Conservation (phyloP, 2,329 filamentous ascomycete species). For the Aspergillus pseudoviridinutans region DNA sequence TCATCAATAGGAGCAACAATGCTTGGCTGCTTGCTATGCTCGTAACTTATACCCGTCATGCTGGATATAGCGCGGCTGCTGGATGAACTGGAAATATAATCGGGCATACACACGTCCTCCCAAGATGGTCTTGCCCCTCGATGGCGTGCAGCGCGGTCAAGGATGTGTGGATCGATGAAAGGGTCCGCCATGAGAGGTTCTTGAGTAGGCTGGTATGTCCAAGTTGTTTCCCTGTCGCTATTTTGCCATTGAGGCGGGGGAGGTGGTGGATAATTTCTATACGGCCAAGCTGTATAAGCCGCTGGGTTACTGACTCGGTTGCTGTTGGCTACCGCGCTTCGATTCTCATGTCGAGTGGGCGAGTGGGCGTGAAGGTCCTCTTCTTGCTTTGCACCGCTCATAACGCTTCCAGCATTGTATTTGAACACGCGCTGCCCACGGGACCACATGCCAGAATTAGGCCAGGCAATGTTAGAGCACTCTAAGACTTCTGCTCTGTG, state of each 20-base stretch:
- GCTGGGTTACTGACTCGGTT: constrained; percentile 19
- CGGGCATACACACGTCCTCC: constrained; percentile 48
- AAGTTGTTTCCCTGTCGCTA: constrained; percentile 23
- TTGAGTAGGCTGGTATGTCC: constrained; percentile 15
- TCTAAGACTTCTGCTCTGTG: constrained; percentile 63
- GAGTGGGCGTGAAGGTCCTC: constrained; percentile 62
- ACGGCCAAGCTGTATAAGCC: constrained; percentile 25
- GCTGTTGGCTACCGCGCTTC: constrained; percentile 14
- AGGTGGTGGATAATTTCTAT: constrained; percentile 28
- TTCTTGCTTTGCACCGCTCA: constrained; percentile 41
- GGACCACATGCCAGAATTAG: constrained; percentile 67
- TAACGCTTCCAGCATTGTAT: constrained; percentile 23
- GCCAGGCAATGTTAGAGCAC: constrained; percentile 72
- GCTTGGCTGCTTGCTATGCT: constrained; percentile 40
- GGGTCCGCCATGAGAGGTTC: constrained; percentile 37
- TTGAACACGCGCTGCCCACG: constrained; percentile 41
- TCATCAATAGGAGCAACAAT: constrained; percentile 31
- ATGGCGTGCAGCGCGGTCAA: constrained; percentile 24
- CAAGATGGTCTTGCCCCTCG: constrained; percentile 35
- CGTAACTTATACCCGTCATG: constrained; percentile 39
- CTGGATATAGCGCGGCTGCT: constrained; percentile 40
- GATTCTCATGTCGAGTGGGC: constrained; percentile 43
- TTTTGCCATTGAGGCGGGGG: constrained; percentile 23
- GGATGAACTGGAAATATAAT: constrained; percentile 41
- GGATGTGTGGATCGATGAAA: constrained; percentile 37